These are phyloP conservation scores for Lactifluus echinatus DNA, from an alignment of 768 basidiomycete species.

Conservation along the genomic window DNA sequence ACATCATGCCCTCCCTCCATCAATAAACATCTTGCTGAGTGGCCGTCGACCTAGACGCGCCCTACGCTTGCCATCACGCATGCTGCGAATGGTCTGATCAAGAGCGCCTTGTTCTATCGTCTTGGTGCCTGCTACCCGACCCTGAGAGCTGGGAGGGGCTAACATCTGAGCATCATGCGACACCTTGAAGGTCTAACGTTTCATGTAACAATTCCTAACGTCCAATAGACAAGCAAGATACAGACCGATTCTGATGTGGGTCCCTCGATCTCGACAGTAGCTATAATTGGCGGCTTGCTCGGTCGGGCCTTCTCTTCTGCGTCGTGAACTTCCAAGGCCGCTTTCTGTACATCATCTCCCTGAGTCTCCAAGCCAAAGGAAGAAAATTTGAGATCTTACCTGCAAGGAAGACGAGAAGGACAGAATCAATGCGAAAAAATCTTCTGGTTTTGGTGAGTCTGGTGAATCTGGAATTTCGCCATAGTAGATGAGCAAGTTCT, in stretches of 20 bases:
- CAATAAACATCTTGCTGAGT: slow-evolving; percentile 74
- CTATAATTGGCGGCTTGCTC: slow-evolving; percentile 5
- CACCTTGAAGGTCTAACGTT: slow-evolving; percentile 37
- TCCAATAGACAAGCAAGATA: background rate
- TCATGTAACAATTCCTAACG: background rate
- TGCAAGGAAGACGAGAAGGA: slow-evolving; percentile 67
- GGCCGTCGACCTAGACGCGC: slow-evolving; percentile 41
- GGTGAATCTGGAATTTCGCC: slow-evolving; percentile 63
- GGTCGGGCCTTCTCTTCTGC: slow-evolving; percentile 26
- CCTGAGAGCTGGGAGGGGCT: slow-evolving; percentile 32
- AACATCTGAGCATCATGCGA: slow-evolving; percentile 23
- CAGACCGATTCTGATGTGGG: slow-evolving; percentile 11
- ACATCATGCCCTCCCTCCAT: slow-evolving; percentile 38
- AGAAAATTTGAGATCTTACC: slow-evolving; percentile 31
- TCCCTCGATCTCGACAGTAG: slow-evolving; percentile 9
- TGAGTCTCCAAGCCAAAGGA: background rate
- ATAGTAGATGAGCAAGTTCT: slow-evolving; percentile 57
- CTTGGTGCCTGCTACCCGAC: slow-evolving; percentile 35
- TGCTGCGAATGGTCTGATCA: slow-evolving; percentile 77
- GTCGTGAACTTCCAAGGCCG: slow-evolving; percentile 56
- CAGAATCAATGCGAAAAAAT: slow-evolving; percentile 70
- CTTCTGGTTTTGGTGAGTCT: slow-evolving; percentile 67
- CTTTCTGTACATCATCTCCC: slow-evolving; percentile 43
- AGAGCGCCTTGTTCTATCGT: slow-evolving; percentile 72
- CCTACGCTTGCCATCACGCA: slow-evolving; percentile 57